Base-by-base conservation (phyloP, 768 basidiomycete genomes). In the Glaciozyma antarctica region DNA sequence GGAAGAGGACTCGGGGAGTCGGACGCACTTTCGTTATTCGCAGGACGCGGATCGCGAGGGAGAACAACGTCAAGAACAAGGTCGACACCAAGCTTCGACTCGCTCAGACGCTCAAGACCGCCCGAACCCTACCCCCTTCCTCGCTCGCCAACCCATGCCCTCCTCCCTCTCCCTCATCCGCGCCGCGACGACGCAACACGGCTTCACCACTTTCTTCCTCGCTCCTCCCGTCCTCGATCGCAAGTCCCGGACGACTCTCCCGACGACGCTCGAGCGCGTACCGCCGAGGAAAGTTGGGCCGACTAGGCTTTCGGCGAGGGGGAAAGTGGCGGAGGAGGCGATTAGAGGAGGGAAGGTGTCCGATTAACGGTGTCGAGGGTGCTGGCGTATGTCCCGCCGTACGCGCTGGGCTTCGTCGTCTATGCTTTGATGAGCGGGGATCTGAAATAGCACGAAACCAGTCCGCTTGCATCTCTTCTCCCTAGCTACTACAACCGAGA, bases 21-120 rank as follows among this genome's bases (percentile, higher is more conserved):
- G 63, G 4, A 60, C 52, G 45, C 62, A 60, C 41, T 60, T 64
- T 47, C 51, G 63, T 8, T 16, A 60, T 22, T 41, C 56, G 51
- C 5, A 30, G 38, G 49, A n/a, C 28, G 43, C 44, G 22, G 30
- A 17, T 8, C 13, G 44, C 61, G 38, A 55, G 58, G 43, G 15
- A n/a, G 49, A 43, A 52, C 13, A 49, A 7, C 24, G 21, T 22
- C 44, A 41, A 53, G 44, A 60, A 53, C 2, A 13, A 49, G 22
- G 19, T 68, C 22, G 58, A 53, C 5, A 28, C 45, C 34, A 60
- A 41, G 1, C 6, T 7, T 5, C 12, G 13, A 41, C 51, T 24
- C 22, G 22, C n/a, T n/a, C n/a, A 47, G 21, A 52, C 24, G n/a
- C 45, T 47, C 38, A 19, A 28, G 38, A 41, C 13, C 7, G 7